Conservation (phyloP, 352 stramenopile genomes). For the Pythium chondricola region DNA sequence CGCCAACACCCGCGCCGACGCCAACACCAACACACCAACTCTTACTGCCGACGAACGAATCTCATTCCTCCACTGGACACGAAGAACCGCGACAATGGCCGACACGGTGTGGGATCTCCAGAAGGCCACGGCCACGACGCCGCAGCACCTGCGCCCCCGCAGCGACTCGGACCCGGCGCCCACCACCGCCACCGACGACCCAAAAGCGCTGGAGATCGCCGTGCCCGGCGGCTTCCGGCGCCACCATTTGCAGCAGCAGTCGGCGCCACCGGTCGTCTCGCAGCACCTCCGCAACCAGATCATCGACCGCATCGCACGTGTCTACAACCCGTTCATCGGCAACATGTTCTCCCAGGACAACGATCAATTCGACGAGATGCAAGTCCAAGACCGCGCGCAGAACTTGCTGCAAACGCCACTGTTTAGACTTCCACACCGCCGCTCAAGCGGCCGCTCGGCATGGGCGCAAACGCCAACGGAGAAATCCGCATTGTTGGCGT, state of each 20-base stretch:
- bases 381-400: constrained; percentile 48
- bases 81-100: no score
- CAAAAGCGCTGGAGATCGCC: constrained; percentile 56
- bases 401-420: constrained; percentile 68
- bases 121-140: constrained; percentile 30
- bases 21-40: not conserved
- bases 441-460: constrained; percentile 21
- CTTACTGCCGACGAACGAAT: not conserved
- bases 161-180: constrained; percentile 51
- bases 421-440: constrained; percentile 23
- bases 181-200: constrained; percentile 15
- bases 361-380: constrained; percentile 72
- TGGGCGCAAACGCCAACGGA: constrained; percentile 16
- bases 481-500: constrained; percentile 12
- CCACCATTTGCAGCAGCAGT: constrained; percentile 51
- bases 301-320: constrained; percentile 57
- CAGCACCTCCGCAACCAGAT: constrained; percentile 61
- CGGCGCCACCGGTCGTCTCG: constrained; percentile 29
- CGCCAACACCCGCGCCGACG: no score
- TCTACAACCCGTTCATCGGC: constrained; percentile 82
- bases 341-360: constrained; percentile 80
- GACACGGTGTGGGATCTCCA: constrained; percentile 44
- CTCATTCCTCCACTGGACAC: no score
- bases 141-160: constrained; percentile 25
- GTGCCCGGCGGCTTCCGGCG: constrained; percentile 64